A percentile compares a stretch with the other conserved stretches of the same genome.
Conservation (phyloP, 805 yeast species). For the Kregervanrija pseudodelftensis region DNA sequence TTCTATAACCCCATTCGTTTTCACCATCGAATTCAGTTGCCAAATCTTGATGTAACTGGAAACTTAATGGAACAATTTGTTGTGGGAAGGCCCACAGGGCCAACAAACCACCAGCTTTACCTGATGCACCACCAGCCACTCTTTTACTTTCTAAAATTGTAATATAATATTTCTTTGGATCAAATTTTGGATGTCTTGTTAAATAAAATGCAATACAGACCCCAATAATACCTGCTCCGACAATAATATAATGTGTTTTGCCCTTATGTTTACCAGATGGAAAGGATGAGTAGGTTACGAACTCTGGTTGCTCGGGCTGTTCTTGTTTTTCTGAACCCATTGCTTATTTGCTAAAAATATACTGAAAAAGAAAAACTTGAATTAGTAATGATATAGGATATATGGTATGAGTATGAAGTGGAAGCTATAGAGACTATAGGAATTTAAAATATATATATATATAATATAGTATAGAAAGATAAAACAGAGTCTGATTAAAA, state of each 20-base stretch:
- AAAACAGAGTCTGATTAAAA: too few species aligned
- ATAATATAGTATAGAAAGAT: too few species aligned
- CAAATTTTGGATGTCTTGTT: slow-evolving; percentile 75
- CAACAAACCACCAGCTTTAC: slow-evolving; percentile 93
- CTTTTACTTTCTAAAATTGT: slow-evolving; percentile 82
- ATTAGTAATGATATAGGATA: background rate
- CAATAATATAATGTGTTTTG: slow-evolving; percentile 72
- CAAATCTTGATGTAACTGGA: slow-evolving; percentile 76
- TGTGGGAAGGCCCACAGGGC: slow-evolving; percentile 98
- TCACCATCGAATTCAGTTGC: slow-evolving; percentile 78
- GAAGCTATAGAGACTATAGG: too few species aligned
- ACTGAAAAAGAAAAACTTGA: background rate
- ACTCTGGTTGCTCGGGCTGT: slow-evolving; percentile 17
- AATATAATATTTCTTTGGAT: slow-evolving; percentile 66
- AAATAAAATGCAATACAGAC: slow-evolving; percentile 90
- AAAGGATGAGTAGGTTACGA: slow-evolving; percentile 27
- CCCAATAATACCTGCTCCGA: slow-evolving; percentile 95
- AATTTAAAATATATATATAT: too few species aligned
- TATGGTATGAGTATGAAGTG: too few species aligned
- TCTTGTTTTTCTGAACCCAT: slow-evolving; percentile 1
- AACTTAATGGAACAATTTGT: slow-evolving; percentile 84
- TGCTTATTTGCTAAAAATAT: background rate
- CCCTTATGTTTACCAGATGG: slow-evolving; percentile 47
- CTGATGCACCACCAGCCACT: slow-evolving; percentile 96
- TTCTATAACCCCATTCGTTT: slow-evolving; percentile 86